Evolutionary conservation across 176 grass and related monocot species (phyloP).

Genomic region (Raddia distichophylla): DNA sequence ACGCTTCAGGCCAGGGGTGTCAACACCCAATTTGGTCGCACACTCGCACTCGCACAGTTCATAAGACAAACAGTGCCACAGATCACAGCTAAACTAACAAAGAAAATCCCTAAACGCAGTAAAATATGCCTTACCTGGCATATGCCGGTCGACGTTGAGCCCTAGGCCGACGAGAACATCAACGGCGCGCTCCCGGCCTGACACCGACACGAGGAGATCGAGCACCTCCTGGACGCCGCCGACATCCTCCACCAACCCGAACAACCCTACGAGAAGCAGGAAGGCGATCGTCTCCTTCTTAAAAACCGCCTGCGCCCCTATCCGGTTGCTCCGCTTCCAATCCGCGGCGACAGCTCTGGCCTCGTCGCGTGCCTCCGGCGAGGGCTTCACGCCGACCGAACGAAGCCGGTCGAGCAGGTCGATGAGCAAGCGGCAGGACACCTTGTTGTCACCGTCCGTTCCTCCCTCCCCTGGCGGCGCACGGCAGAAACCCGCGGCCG

Average conservation of each 20-base stretch:
- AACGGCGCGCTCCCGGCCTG: constrained; percentile 40
- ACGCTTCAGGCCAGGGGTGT: constrained; percentile 8
- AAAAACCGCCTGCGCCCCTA: constrained; percentile 33
- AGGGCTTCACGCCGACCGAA: constrained; percentile 44
- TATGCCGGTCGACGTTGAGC: constrained; percentile 36
- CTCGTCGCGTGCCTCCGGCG: constrained; percentile 43
- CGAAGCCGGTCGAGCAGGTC: constrained; percentile 42
- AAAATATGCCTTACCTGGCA: constrained; percentile 38
- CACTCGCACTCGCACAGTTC: neutral
- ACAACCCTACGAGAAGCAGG: constrained; percentile 47
- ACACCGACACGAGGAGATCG: constrained; percentile 40
- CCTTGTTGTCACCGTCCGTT: constrained; percentile 28
- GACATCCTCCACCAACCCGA: constrained; percentile 51
- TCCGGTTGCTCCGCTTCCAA: constrained; percentile 51
- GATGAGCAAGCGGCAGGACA: constrained; percentile 45
- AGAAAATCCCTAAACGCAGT: neutral
- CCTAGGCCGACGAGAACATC: constrained; percentile 46
- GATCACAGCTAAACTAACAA: neutral
- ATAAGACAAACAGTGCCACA: neutral
- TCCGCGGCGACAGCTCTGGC: constrained; percentile 43
- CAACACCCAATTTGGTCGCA: neutral
- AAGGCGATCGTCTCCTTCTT: constrained; percentile 52
- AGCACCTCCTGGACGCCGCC: constrained; percentile 43
- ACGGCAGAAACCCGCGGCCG: constrained; percentile 49
- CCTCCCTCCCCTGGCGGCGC: neutral